phyloP scores from a whole-genome alignment of 768 basidiomycete species.

The Termitomyces sp. region DNA sequence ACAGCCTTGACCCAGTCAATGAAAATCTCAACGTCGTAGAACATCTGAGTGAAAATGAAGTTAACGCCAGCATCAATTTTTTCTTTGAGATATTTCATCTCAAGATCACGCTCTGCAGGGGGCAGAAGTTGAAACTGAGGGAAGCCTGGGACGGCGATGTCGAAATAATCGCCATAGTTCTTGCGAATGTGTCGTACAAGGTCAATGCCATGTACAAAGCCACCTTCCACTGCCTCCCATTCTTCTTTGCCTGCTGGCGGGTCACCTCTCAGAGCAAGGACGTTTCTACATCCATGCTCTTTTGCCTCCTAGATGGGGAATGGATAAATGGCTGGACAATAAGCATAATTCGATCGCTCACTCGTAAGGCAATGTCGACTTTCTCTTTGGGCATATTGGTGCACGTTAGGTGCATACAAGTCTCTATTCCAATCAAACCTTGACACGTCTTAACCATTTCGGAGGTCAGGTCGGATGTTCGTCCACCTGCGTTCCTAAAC shows the following conservation, averaged over 20 bases:
- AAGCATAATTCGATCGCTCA: slow-evolving; percentile 35
- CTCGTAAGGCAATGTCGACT: slow-evolving; percentile 84
- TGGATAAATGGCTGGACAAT: slow-evolving; percentile 5
- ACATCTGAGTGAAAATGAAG: slow-evolving; percentile 99
- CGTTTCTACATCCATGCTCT: slow-evolving; percentile 82
- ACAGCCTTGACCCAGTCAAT: slow-evolving; percentile 85
- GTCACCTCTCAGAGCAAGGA: slow-evolving; percentile 90
- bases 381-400: slow-evolving; percentile 98
- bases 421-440: slow-evolving; percentile 88
- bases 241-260: slow-evolving; percentile 84
- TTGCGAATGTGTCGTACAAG: slow-evolving; percentile 85
- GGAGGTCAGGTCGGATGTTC: slow-evolving; percentile 90
- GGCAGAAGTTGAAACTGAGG: slow-evolving; percentile 77
- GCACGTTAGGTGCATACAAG: slow-evolving; percentile 98
- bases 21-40: slow-evolving; percentile 91
- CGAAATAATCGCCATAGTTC: slow-evolving; percentile 88
- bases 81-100: slow-evolving; percentile 83
- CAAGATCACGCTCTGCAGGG: slow-evolving; percentile 66
- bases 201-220: slow-evolving; percentile 88
- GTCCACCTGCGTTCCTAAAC: slow-evolving; percentile 90
- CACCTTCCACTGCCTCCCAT: slow-evolving; percentile 90
- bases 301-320: slow-evolving; percentile 73
- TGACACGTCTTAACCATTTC: slow-evolving; percentile 96
- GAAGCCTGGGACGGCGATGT: slow-evolving; percentile 91
- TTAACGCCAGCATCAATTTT: slow-evolving; percentile 87